Percentiles rank a stretch among this genome's conserved stretches.
Conservation (phyloP, 306 rosid genomes). For the Gleditsia sinensis region DNA sequence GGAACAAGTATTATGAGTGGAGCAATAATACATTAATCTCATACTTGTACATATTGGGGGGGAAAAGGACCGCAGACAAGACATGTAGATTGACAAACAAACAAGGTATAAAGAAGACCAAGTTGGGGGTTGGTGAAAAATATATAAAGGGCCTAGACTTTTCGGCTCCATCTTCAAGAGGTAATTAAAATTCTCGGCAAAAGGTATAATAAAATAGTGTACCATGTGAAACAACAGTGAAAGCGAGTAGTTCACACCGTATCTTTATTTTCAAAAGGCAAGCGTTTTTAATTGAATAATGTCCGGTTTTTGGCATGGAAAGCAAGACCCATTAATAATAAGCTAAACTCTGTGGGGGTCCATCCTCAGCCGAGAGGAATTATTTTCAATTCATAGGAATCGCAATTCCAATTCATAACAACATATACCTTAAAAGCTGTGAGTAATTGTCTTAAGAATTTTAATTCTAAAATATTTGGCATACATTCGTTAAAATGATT, state of each 20-base stretch:
- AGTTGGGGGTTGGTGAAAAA: slow-evolving; percentile 34
- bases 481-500: neutral
- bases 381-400: neutral
- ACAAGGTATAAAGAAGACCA: slow-evolving; percentile 5
- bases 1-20: neutral
- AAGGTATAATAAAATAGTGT: neutral
- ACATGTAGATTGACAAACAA: neutral
- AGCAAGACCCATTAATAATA: neutral
- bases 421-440: neutral
- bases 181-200: slow-evolving; percentile 14
- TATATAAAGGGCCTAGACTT: slow-evolving; percentile 44
- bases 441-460: neutral
- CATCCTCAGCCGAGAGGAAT: neutral
- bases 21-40: neutral
- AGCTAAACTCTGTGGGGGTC: neutral
- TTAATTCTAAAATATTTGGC: neutral
- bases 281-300: neutral
- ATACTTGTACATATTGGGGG: neutral
- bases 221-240: slow-evolving; percentile 50
- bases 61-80: no score
- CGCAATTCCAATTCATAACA: neutral
- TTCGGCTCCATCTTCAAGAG: slow-evolving; percentile 38
- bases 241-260: slow-evolving; percentile 31
- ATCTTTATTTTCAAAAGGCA: slow-evolving; percentile 15
- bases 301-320: slow-evolving; percentile 33